phyloP scores from a whole-genome alignment of 805 yeast genomes.

The Teunomyces pallodes region DNA sequence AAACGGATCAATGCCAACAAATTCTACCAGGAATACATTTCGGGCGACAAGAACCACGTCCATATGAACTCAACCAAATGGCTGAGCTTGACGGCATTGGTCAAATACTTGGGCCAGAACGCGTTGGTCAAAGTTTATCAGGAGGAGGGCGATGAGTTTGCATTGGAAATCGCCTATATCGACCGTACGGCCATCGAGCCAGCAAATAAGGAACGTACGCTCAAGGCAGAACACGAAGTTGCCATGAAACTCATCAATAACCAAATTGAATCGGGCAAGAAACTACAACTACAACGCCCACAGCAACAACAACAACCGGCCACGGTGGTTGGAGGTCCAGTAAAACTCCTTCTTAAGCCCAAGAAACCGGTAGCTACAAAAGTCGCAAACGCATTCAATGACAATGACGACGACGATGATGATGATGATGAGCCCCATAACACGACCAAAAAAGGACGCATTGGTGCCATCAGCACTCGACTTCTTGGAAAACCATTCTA shows the following conservation, averaged over 20 bases:
- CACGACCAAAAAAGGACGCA: neutral
- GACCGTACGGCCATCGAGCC: slow-evolving; percentile 14
- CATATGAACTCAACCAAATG: slow-evolving; percentile 91
- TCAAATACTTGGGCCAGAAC: slow-evolving; percentile 54
- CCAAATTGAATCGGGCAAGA: slow-evolving; percentile 51
- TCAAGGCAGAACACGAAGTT: slow-evolving; percentile 46
- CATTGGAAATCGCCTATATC: slow-evolving; percentile 30
- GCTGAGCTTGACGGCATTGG: slow-evolving; percentile 66
- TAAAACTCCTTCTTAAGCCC: slow-evolving; percentile 15
- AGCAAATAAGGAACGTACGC: slow-evolving; percentile 23
- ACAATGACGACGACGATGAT: slow-evolving; percentile 8
- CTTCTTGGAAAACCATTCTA: slow-evolving; percentile 2
- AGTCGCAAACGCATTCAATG: slow-evolving; percentile 5
- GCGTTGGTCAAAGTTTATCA: slow-evolving; percentile 54
- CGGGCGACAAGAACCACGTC: slow-evolving; percentile 71
- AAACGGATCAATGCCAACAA: slow-evolving; percentile 76
- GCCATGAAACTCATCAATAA: slow-evolving; percentile 41
- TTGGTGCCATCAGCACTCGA: slow-evolving; percentile 8
- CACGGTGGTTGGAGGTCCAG: slow-evolving; percentile 15
- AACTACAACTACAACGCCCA: too few species aligned
- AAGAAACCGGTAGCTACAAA: neutral
- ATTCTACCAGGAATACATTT: slow-evolving; percentile 86
- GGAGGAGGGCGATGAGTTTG: slow-evolving; percentile 35
- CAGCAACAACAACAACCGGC: slow-evolving; percentile 6
- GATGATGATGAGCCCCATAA: slow-evolving; percentile 8